A percentile compares a stretch with the other conserved stretches of the same genome.
phyloP scores from a whole-genome alignment of 1,284 basidiomycete genomes.

The Athelia sp. region DNA sequence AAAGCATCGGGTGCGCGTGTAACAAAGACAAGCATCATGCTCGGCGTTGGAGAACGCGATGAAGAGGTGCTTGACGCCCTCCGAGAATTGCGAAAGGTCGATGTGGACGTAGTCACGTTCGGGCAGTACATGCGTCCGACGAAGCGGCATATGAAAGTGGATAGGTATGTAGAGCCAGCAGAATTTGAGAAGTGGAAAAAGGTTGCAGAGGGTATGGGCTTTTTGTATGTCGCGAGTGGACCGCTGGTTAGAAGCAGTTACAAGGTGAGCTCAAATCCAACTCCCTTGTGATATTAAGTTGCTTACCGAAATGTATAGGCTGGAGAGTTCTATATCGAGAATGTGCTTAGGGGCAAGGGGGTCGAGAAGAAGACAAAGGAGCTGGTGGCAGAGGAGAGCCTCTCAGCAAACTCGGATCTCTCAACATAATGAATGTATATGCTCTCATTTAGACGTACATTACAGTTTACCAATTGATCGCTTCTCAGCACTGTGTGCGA shows the following conservation, averaged over 20 bases:
- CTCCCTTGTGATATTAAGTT: slow-evolving; percentile 26
- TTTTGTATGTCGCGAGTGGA: slow-evolving; percentile 96
- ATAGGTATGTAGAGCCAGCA: slow-evolving; percentile 89
- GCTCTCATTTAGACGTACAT: no score
- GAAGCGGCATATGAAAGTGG: slow-evolving; percentile 98
- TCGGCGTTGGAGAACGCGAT: slow-evolving; percentile 91
- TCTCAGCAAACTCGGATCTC: neutral
- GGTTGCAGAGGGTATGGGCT: slow-evolving; percentile 89
- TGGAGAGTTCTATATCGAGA: slow-evolving; percentile 91
- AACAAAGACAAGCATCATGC: slow-evolving; percentile 98
- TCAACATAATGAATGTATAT: no score
- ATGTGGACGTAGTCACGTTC: slow-evolving; percentile 98
- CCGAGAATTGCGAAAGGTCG: slow-evolving; percentile 78
- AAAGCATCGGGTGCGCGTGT: slow-evolving; percentile 81
- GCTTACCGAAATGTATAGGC: slow-evolving; percentile 44
- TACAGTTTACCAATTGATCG: slow-evolving; percentile 36
- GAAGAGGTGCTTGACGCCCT: slow-evolving; percentile 84
- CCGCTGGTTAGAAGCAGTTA: slow-evolving; percentile 96
- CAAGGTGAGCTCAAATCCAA: slow-evolving; percentile 57
- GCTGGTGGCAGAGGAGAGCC: slow-evolving; percentile 21
- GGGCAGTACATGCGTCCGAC: slow-evolving; percentile 99
- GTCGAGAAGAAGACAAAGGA: slow-evolving; percentile 35
- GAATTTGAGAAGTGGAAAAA: slow-evolving; percentile 93
- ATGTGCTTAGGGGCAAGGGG: slow-evolving; percentile 68
- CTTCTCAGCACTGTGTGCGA: no score